Evolutionary conservation across 2,329 filamentous ascomycete genomes (phyloP), one percentile per base, ranked within the genome.

Genomic region (Colletotrichum simmondsii): DNA sequence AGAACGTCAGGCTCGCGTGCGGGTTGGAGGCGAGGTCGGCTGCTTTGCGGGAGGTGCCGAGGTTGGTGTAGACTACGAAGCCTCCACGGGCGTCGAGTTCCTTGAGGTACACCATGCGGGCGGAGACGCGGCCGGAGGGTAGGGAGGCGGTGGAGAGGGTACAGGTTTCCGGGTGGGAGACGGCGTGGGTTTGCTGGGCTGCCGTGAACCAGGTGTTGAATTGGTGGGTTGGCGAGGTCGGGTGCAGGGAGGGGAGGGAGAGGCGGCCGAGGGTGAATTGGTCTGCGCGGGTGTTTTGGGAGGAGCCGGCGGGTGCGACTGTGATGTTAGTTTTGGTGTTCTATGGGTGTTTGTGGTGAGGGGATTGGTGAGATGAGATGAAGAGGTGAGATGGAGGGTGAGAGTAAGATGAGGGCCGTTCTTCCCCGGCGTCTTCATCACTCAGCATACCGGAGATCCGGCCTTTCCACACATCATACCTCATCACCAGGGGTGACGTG

Each of bases 41-140:
- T 0, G 92, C 90, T 85, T 92, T 91, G 78, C 88, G 85, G 72
- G 91, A 94, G 0, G 94, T 97, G 73, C 91, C 95, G 86, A 95
- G 96, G 83, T 99, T 99, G 79, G 91, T 93, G 87, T 98, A 99
- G 61, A 99, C 88, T 56, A 98, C 95, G 83, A 97, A 99, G 19
- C 95, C 95, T 24, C 81, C 83, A 5, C 83, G 78, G 66, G 87
- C 83, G 82, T 98, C 95, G 28, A 98, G 91, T 86, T 98, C 97
- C 84, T 99, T 99, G 76, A 99, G 89, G 84, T 98, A 99, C 49
- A 99, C 95, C 77, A 95, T 89, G 72, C 97, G 94, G 4, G 94
- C 92, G 59, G 92, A 95, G 24, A 98, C 93, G 59, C 93, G 92
- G 73, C 97, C 97, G 0, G 91, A 93, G 2, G 96, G 96, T 5